These are phyloP conservation scores for Mycena polygramma DNA, from an alignment of 768 basidiomycete genomes.

Conservation along the genomic window DNA sequence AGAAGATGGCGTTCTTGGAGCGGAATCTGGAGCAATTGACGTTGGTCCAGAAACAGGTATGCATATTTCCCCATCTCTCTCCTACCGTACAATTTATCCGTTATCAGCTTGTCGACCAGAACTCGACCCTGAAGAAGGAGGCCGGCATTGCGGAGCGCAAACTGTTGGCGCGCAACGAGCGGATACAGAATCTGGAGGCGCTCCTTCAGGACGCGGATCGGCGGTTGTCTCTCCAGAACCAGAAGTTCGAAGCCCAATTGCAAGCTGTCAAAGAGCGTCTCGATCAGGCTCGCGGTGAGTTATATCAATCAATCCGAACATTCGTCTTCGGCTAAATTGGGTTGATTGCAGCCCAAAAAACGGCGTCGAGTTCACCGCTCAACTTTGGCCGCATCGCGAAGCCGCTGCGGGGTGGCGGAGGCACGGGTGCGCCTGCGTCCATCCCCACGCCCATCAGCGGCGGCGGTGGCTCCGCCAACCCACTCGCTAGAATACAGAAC, in stretches of 20 bases:
- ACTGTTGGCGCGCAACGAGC: conserved; percentile 94
- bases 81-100: conserved; percentile 35
- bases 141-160: conserved; percentile 97
- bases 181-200: conserved; percentile 96
- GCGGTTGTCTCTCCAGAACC: conserved; percentile 90
- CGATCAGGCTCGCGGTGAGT: conserved; percentile 91
- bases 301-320: conserved; percentile 26
- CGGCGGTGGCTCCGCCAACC: conserved; percentile 68
- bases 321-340: conserved; percentile 28
- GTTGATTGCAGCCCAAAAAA: conserved; percentile 76
- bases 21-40: conserved; percentile 97
- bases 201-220: conserved; percentile 95
- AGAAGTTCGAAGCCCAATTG: conserved; percentile 95
- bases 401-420: conserved; percentile 94
- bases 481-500: conserved; percentile 81
- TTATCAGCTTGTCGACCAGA: conserved; percentile 94
- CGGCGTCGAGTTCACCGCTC: conserved; percentile 75
- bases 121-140: conserved; percentile 96
- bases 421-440: conserved; percentile 58
- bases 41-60: conserved; percentile 95
- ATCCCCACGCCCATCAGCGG: conserved; percentile 57
- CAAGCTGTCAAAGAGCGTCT: conserved; percentile 93
- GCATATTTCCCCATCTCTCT: conserved; percentile 35
- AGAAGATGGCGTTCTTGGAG: conserved; percentile 99
- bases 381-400: conserved; percentile 97